phyloP scores from a whole-genome alignment of 495 filamentous ascomycete species.

The Penicillium diatomitis region DNA sequence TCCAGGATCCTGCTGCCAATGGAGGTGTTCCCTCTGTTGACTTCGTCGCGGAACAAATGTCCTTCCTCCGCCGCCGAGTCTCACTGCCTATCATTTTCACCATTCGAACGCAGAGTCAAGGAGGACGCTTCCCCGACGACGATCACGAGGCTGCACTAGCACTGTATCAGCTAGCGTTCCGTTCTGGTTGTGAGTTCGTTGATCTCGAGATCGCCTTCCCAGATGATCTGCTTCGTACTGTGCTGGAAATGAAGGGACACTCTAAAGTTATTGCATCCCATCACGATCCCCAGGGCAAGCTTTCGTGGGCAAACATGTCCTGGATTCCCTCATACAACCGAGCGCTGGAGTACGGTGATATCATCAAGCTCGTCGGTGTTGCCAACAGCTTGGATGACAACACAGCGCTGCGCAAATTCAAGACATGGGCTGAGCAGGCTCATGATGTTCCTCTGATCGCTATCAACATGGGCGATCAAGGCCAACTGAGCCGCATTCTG shows the following conservation, averaged over 20 bases:
- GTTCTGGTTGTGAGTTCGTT: conserved; percentile 81
- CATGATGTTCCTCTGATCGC: conserved; percentile 80
- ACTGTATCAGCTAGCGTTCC: conserved; percentile 69
- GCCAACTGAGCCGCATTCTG: conserved; percentile 81
- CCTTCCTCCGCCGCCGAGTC: conserved; percentile 65
- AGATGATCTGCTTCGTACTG: conserved; percentile 54
- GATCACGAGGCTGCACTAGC: conserved; percentile 56
- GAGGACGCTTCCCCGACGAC: conserved; percentile 78
- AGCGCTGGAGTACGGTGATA: conserved; percentile 76
- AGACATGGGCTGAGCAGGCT: conserved; percentile 56
- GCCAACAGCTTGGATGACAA: conserved; percentile 77
- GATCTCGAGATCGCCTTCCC: conserved; percentile 90
- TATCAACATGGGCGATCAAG: conserved; percentile 87
- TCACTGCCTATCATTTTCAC: conserved; percentile 90
- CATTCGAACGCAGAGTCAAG: conserved; percentile 75
- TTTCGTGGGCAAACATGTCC: conserved; percentile 82
- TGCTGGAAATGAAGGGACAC: conserved; percentile 59
- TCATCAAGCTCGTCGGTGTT: conserved; percentile 89
- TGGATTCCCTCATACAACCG: conserved; percentile 85
- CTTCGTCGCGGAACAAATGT: conserved; percentile 72
- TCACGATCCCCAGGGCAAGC: conserved; percentile 69
- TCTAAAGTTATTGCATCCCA: conserved; percentile 89
- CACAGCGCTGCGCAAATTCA: conserved; percentile 75
- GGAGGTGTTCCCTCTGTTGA: conserved; percentile 56
- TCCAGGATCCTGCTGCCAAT: conserved; percentile 59